Conservation (phyloP, 768 basidiomycete species). For the Lanmaoa rubissima region DNA sequence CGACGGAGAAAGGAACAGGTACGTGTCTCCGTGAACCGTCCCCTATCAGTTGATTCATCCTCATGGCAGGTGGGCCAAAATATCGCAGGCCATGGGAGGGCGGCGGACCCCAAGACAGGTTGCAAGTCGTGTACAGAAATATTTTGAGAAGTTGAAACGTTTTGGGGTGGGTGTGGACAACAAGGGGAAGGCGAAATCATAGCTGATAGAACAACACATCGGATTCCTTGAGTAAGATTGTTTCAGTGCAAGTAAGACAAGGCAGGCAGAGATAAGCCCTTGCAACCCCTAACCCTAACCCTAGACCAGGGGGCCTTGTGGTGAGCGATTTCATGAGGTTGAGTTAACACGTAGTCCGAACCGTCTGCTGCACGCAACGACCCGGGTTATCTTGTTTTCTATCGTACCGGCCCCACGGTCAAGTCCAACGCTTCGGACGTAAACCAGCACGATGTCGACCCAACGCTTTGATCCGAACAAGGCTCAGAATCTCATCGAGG, state of each 20-base stretch:
- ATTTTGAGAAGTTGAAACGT: slow-evolving; percentile 78
- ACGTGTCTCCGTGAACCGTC: slow-evolving; percentile 16
- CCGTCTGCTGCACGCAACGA: neutral
- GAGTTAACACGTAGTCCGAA: neutral
- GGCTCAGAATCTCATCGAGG: slow-evolving; percentile 91
- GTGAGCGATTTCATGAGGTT: neutral
- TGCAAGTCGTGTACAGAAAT: slow-evolving; percentile 87
- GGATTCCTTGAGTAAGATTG: neutral
- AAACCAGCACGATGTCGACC: slow-evolving; percentile 41
- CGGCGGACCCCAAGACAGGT: slow-evolving; percentile 77
- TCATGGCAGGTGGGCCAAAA: slow-evolving; percentile 66
- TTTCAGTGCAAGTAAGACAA: too few species aligned
- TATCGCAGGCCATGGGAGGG: slow-evolving; percentile 79
- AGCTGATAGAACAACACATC: neutral
- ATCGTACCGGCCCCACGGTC: neutral
- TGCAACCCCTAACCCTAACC: slow-evolving; percentile 31
- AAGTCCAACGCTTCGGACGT: slow-evolving; percentile 14
- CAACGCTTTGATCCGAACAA: slow-evolving; percentile 79
- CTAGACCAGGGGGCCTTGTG: slow-evolving; percentile 9
- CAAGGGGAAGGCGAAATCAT: slow-evolving; percentile 24
- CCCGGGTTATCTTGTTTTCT: neutral
- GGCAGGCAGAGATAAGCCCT: neutral
- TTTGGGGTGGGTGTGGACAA: slow-evolving; percentile 55
- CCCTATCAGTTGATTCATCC: slow-evolving; percentile 10
- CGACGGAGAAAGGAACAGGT: slow-evolving; percentile 74